phyloP scores from a whole-genome alignment of 108 stramenopile species.

The Nannochloropsis gaditana region DNA sequence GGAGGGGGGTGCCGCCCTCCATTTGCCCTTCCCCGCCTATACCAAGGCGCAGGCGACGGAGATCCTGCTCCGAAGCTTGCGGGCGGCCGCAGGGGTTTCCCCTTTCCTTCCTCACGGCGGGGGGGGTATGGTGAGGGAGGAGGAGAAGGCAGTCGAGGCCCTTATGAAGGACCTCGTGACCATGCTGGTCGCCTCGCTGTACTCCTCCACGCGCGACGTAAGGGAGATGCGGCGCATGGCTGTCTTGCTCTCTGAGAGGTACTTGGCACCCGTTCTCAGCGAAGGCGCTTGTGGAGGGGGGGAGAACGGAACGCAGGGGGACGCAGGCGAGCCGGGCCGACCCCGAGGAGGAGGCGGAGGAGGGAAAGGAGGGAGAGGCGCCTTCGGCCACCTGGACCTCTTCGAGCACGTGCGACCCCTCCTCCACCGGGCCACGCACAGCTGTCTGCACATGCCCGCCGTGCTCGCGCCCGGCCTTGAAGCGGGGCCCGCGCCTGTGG shows the following conservation, averaged over 20 bases:
- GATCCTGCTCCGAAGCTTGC: neutral
- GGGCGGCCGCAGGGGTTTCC: neutral
- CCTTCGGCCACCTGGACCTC: neutral
- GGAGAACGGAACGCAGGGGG: neutral
- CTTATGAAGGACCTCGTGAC: neutral
- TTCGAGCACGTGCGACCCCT: neutral
- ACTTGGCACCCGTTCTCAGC: constrained; percentile 1
- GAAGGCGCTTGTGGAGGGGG: neutral
- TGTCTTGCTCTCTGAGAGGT: neutral
- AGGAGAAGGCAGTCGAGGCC: neutral
- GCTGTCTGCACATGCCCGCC: constrained; percentile 11
- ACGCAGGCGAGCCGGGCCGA: neutral
- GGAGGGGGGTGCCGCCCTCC: neutral
- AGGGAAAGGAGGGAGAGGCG: neutral
- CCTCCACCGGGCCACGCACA: neutral
- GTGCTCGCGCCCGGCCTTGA: neutral
- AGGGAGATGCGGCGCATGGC: constrained; percentile 3
- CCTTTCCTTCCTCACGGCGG: neutral
- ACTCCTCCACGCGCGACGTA: neutral
- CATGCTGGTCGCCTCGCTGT: neutral
- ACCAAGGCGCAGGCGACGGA: constrained; percentile 8
- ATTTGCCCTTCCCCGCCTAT: constrained; percentile 8
- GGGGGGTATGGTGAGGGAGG: neutral
- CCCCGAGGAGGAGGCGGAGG: neutral
- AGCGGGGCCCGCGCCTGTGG: no score